Evolutionary conservation across 2,329 filamentous ascomycete genomes (phyloP).

Genomic region (Ophiocordyceps polyrhachis-furcata): DNA sequence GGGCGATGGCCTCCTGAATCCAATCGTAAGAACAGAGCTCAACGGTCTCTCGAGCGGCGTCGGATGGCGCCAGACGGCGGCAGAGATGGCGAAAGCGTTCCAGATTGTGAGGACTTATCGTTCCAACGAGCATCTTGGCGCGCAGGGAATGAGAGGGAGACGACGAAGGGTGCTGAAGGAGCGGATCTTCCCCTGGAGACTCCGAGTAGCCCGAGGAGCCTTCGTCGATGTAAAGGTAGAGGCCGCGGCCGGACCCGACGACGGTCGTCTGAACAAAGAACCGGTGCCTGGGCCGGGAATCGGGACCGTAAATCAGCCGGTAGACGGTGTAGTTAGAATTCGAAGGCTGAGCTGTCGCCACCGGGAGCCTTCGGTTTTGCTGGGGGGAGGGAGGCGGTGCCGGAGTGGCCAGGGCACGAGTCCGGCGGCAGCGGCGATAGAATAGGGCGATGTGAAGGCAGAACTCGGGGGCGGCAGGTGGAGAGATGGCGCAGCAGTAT

Average conservation of each 20-base stretch:
- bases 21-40: neutral
- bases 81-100: conserved; percentile 5
- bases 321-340: neutral
- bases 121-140: conserved; percentile 6
- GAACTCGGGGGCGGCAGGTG: neutral
- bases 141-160: conserved; percentile 1
- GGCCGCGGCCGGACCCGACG: neutral
- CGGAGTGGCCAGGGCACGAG: neutral
- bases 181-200: neutral
- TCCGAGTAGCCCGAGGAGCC: neutral
- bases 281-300: neutral
- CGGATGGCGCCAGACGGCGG: neutral
- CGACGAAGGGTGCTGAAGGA: neutral
- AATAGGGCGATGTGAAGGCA: conserved; percentile 1
- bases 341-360: neutral
- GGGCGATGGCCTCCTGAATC: neutral
- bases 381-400: neutral
- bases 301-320: neutral
- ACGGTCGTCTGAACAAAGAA: neutral
- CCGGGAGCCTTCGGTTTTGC: neutral
- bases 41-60: neutral
- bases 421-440: neutral
- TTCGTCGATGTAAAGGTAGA: neutral
- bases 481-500: conserved; percentile 2
- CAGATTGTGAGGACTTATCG: conserved; percentile 5